phyloP scores from a whole-genome alignment of 805 yeast genomes.

The Middelhovenomyces tepae region DNA sequence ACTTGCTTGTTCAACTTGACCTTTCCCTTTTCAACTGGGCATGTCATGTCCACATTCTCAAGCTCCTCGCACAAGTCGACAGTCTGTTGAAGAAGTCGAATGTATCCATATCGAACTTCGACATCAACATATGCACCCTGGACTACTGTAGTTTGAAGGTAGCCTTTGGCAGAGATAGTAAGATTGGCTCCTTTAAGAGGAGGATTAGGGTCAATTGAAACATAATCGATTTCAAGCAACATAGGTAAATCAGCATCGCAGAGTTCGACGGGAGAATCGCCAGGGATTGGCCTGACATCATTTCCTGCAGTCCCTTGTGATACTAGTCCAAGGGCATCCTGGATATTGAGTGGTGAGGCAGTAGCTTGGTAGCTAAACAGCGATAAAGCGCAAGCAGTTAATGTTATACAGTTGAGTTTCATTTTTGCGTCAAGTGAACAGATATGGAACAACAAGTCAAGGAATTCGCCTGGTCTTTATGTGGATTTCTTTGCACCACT shows the following conservation, averaged over 20 bases:
- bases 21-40: slow-evolving; percentile 71
- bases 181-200: slow-evolving; percentile 80
- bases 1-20: slow-evolving; percentile 62
- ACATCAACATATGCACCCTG: slow-evolving; percentile 95
- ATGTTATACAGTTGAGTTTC: background rate
- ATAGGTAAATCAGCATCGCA: slow-evolving; percentile 67
- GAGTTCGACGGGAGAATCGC: slow-evolving; percentile 73
- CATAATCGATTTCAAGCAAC: slow-evolving; percentile 48
- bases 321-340: slow-evolving; percentile 1
- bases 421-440: background rate
- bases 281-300: slow-evolving; percentile 50
- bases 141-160: slow-evolving; percentile 42
- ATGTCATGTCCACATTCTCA: slow-evolving; percentile 70
- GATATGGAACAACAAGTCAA: background rate
- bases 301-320: slow-evolving; percentile 1
- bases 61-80: slow-evolving; percentile 87
- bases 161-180: slow-evolving; percentile 70
- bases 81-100: slow-evolving; percentile 79
- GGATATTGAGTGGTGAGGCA: background rate
- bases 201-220: slow-evolving; percentile 73
- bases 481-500: no score
- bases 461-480: no score
- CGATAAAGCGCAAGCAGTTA: background rate
- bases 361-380: background rate
- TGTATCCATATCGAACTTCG: slow-evolving; percentile 87